A percentile compares a stretch with the other conserved stretches of the same genome.
Conservation (phyloP, 495 filamentous ascomycete species). For the Staphylotrichum longicolle region DNA sequence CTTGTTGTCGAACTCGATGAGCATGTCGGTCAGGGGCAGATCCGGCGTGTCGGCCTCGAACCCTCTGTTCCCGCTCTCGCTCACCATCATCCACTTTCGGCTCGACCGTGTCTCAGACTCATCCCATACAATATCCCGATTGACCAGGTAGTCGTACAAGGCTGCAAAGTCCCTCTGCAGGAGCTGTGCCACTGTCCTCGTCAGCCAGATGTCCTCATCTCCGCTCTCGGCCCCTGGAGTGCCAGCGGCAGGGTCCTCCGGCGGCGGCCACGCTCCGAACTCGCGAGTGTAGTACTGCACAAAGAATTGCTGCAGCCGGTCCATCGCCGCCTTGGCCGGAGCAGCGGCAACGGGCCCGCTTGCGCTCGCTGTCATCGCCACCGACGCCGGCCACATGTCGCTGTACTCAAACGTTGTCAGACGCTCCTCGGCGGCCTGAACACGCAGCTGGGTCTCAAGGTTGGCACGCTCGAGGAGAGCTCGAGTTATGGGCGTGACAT, state of each 20-base stretch:
- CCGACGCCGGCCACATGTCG: slow-evolving; percentile 58
- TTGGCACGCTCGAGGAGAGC: slow-evolving; percentile 61
- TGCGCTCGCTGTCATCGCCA: slow-evolving; percentile 30
- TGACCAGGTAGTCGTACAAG: slow-evolving; percentile 71
- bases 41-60: slow-evolving; percentile 61
- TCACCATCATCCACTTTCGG: slow-evolving; percentile 62
- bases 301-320: slow-evolving; percentile 57
- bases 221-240: slow-evolving; percentile 41
- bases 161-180: slow-evolving; percentile 67
- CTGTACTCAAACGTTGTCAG: slow-evolving; percentile 58
- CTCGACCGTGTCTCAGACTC: slow-evolving; percentile 52
- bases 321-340: slow-evolving; percentile 50
- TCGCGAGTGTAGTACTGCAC: slow-evolving; percentile 51
- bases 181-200: slow-evolving; percentile 52
- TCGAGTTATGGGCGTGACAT: slow-evolving; percentile 59
- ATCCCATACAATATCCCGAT: slow-evolving; percentile 65
- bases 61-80: slow-evolving; percentile 45
- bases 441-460: slow-evolving; percentile 61
- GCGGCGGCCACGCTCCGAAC: slow-evolving; percentile 58
- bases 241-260: slow-evolving; percentile 37
- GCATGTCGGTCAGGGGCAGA: slow-evolving; percentile 64
- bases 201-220: slow-evolving; percentile 59
- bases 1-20: slow-evolving; percentile 64
- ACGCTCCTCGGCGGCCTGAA: slow-evolving; percentile 59
- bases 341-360: slow-evolving; percentile 29